Percentiles rank a stretch among this genome's conserved stretches.
These are phyloP conservation scores for Mycena amicta DNA, from an alignment of 768 basidiomycete species.

Conservation along the genomic window DNA sequence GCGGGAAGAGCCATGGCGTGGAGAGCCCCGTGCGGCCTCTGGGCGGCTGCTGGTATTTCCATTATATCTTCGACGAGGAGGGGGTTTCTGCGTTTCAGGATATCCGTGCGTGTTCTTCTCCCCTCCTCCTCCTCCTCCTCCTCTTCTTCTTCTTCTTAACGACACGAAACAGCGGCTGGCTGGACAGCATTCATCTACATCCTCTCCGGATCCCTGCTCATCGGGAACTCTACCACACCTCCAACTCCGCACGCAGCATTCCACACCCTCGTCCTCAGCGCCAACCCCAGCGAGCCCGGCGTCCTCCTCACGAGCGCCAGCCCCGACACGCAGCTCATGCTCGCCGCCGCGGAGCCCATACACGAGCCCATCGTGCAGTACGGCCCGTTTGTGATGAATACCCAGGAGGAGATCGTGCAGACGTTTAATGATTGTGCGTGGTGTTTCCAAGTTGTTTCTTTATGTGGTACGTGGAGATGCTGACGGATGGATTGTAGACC, in stretches of 20 bases:
- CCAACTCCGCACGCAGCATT: constrained; percentile 52
- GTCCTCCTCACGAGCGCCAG: constrained; percentile 61
- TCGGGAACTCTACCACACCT: constrained; percentile 58
- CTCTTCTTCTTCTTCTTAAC: neutral
- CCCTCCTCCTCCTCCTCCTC: neutral
- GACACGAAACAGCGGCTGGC: constrained; percentile 52
- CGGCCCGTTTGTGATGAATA: constrained; percentile 88
- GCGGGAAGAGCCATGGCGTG: constrained; percentile 83
- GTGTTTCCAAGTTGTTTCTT: neutral
- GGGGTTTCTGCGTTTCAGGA: constrained; percentile 74
- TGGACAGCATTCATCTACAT: constrained; percentile 91
- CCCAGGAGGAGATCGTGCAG: constrained; percentile 74
- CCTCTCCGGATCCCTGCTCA: constrained; percentile 63
- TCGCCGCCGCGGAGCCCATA: constrained; percentile 87
- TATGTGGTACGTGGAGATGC: too few relatives aligned
- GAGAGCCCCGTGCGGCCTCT: constrained; percentile 88
- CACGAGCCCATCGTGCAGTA: constrained; percentile 88
- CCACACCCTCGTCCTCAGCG: constrained; percentile 85
- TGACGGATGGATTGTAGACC: constrained; percentile 48
- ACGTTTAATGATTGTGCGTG: constrained; percentile 79
- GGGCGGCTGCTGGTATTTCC: constrained; percentile 94
- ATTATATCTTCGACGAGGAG: constrained; percentile 65
- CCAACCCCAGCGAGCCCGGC: constrained; percentile 60
- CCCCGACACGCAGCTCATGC: constrained; percentile 70
- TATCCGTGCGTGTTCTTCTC: constrained; percentile 56